Evolutionary conservation across 768 basidiomycete species (phyloP).

Genomic region (Sporobolomyces phaffii): DNA sequence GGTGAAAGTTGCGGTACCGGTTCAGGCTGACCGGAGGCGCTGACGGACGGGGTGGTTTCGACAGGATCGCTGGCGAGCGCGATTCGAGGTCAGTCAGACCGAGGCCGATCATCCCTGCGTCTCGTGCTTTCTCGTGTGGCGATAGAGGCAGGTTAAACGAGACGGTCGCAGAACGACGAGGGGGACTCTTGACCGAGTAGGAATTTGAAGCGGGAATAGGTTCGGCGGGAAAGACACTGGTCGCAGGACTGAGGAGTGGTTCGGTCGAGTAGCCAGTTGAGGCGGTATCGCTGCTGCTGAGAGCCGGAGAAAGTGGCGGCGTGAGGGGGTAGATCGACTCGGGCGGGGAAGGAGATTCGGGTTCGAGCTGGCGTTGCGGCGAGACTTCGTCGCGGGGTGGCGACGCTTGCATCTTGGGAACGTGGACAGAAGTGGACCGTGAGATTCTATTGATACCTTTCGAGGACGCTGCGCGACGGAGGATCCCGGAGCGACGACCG

Average conservation of each 20-base stretch:
- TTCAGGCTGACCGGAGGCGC: conserved; percentile 3
- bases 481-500: not conserved
- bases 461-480: not conserved
- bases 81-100: not conserved
- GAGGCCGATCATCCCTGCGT: not conserved
- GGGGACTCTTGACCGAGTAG: not conserved
- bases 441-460: not conserved
- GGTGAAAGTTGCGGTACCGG: not conserved
- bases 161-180: not conserved
- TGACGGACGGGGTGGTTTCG: not conserved
- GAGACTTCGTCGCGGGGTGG: not conserved
- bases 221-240: not conserved
- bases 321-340: not conserved
- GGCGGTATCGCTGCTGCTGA: not conserved
- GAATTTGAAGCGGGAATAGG: too few relatives aligned
- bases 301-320: not conserved
- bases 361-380: not conserved
- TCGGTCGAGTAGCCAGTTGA: conserved; percentile 1
- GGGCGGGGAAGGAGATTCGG: not conserved
- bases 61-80: not conserved
- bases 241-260: not conserved
- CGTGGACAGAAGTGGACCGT: not conserved
- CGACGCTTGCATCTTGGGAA: not conserved
- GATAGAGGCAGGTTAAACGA: not conserved
- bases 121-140: not conserved